phyloP scores from a whole-genome alignment of 2,329 filamentous ascomycete genomes.

The Anthostomella pinea region DNA sequence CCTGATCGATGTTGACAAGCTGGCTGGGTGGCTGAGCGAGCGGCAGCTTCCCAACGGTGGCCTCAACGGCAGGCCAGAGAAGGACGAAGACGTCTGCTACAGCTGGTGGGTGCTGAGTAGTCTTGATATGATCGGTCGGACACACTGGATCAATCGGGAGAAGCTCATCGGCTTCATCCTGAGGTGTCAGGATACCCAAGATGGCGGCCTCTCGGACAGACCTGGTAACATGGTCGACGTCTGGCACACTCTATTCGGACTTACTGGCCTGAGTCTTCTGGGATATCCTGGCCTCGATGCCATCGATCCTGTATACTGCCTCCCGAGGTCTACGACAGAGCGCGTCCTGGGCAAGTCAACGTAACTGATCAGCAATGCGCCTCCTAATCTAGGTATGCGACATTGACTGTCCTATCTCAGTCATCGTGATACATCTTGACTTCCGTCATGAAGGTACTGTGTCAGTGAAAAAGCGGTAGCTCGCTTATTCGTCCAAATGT shows the following conservation, averaged over 20 bases:
- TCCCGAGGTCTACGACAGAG: slow-evolving; percentile 66
- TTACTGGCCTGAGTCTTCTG: slow-evolving; percentile 83
- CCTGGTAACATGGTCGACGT: slow-evolving; percentile 96
- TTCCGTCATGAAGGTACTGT: too few relatives aligned
- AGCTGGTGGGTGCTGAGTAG: slow-evolving; percentile 98
- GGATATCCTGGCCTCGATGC: slow-evolving; percentile 72
- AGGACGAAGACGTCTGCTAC: slow-evolving; percentile 95
- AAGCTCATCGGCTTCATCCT: slow-evolving; percentile 82
- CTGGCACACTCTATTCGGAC: slow-evolving; percentile 88
- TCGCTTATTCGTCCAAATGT: too few relatives aligned
- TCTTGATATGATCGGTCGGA: slow-evolving; percentile 79
- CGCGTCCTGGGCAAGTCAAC: slow-evolving; percentile 49
- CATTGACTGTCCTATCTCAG: background rate
- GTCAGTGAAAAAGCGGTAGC: too few relatives aligned
- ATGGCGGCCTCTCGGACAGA: slow-evolving; percentile 83
- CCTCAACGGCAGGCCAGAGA: slow-evolving; percentile 91
- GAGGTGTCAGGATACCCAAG: slow-evolving; percentile 78
- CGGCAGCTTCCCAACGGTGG: slow-evolving; percentile 84
- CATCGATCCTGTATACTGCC: slow-evolving; percentile 85
- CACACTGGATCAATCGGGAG: slow-evolving; percentile 89
- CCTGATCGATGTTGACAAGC: slow-evolving; percentile 74
- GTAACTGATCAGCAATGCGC: slow-evolving; percentile 20
- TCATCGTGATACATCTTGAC: background rate
- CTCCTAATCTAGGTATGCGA: slow-evolving; percentile 1
- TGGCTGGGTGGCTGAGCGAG: slow-evolving; percentile 90